Evolutionary conservation across 768 basidiomycete species (phyloP), one percentile per base, ranked within the genome.

Genomic region (Serendipita vermifera): DNA sequence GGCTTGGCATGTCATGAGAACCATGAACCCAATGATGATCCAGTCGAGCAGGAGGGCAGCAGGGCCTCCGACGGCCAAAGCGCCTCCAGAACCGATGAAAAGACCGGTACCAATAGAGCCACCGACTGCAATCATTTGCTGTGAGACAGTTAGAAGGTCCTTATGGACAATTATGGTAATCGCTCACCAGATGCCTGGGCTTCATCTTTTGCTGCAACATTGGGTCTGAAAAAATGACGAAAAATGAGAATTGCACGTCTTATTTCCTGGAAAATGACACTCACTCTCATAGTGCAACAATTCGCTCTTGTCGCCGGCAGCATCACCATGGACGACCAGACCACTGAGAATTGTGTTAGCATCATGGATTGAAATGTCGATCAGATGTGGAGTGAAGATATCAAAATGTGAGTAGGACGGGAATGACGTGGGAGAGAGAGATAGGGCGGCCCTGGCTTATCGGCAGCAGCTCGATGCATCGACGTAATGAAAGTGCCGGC

Each of bases 191-290:
- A 22, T 43, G 41, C 43, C 67, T 57, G 5, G 66, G 64, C 57
- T 66, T 66, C 67, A 70, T 68, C 63, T 64, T 65, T 48, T 68
- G 67, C 58, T 70, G 69, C 36, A 61, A 62, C 58, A 64, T 63
- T 36, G 61, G 66, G 33, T 43, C 41, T 43, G 24, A 43, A 11
- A 38, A 38, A 38, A 38, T 13, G 36, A 13, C n/a, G n/a, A n/a
- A n/a, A 38, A n/a, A 11, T 43, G 41, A 11, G 14, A 43, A 11
- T 62, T 62, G n/a, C 65, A 60, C 41, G 61, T 59, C 9, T 54
- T 38, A 9, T 64, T 57, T 20, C 55, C 33, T 66, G 63, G 2
- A 58, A 61, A 5, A 48, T 29, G 3, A 60, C 17, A 24, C 46
- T 24, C 31, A 35, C 17, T 15, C 7, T 15, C n/a, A 3, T 48